phyloP scores from a whole-genome alignment of 345 rosid species.

The Citrus australasica region DNA sequence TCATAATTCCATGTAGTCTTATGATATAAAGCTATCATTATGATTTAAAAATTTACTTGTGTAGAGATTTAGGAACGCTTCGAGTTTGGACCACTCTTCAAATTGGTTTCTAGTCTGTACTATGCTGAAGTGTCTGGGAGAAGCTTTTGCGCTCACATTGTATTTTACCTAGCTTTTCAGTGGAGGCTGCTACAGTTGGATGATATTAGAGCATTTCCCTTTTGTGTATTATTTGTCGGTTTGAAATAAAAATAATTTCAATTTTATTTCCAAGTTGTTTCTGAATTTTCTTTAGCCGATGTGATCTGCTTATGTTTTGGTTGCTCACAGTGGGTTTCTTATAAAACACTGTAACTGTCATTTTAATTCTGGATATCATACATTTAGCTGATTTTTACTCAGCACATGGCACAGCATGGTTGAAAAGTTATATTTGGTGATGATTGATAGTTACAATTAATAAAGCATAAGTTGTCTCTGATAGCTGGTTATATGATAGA shows the following conservation, averaged over 20 bases:
- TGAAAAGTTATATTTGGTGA: background rate
- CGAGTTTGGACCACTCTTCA: background rate
- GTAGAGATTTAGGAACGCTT: background rate
- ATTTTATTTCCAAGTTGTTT: background rate
- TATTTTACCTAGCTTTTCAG: conserved; percentile 15
- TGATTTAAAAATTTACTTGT: background rate
- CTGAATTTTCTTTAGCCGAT: background rate
- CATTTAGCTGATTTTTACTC: background rate
- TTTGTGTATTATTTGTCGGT: background rate
- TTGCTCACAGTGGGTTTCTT: background rate
- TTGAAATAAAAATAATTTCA: conserved; percentile 1
- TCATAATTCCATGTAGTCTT: conserved; percentile 1
- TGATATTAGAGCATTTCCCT: conserved; percentile 1
- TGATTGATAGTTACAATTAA: background rate
- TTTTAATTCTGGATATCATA: no score
- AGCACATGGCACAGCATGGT: background rate
- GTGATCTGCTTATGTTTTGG: background rate
- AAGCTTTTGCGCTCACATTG: conserved; percentile 18
- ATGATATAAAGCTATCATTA: background rate
- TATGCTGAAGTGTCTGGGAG: conserved; percentile 8
- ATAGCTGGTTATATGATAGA: background rate
- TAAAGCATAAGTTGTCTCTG: background rate
- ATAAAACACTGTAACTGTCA: background rate
- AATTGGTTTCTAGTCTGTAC: conserved; percentile 15
- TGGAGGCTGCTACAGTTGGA: background rate